Evolutionary conservation across 2,329 filamentous ascomycete genomes (phyloP), one percentile per base, ranked within the genome.

Genomic region (Cytospora paraplurivora): DNA sequence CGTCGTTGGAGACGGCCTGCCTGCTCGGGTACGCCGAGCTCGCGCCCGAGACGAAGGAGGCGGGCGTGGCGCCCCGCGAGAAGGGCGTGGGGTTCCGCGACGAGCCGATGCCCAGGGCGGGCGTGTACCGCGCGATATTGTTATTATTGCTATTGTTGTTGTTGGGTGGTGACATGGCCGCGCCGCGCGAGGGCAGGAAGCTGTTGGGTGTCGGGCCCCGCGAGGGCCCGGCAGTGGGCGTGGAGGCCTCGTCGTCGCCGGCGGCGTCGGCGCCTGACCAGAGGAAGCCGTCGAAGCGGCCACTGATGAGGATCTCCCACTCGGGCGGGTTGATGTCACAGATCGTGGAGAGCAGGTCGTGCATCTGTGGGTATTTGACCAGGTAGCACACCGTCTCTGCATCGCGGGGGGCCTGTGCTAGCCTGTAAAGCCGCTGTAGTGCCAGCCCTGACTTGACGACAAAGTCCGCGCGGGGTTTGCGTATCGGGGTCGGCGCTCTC

Each of bases 271-370:
- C 92, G 27, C 94, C 94, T 52, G 92, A 96, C 87, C 94, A 96
- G 21, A 97, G 82, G 77, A 98, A 98, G 4, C 94, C 94, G 72
- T 97, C 93, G 71, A 98, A 98, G 34, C 94, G 90, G 34, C 94
- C 94, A 0, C 94, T 97, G 5, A 90, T 92, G 13, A 98, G 82
- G 62, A 98, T 96, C 67, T 97, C 94, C 94, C 94, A 98, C 76
- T 98, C 94, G n/a, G 91, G 90, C 54, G 88, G 85, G 72, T 90
- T 95, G 69, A 98, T 95, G 59, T 93, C 92, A 41, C 91, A 88
- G 56, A 97, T 83, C 0, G 94, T 97, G 49, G 92, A 88, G 3
- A 98, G 85, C 37, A 97, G 87, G 71, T 95, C 90, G 74, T 98
- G 94, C 56, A 95, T 86, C 13, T 85, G 81, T 0, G 88, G 88